phyloP scores from a whole-genome alignment of 2,329 filamentous ascomycete species.

The Pyrenophora teres region DNA sequence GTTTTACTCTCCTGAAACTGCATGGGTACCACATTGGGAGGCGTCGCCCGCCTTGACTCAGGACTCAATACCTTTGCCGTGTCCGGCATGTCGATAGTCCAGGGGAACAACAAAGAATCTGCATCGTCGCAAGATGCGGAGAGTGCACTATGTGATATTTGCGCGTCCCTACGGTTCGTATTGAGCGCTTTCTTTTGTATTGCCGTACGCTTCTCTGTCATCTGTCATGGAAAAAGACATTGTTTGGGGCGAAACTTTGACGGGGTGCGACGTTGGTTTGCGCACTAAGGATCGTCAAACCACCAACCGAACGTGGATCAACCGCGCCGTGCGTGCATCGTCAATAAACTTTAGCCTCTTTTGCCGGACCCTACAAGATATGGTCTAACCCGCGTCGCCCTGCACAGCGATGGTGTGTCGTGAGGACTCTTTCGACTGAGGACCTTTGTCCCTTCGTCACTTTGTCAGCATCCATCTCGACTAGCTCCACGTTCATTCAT shows the following conservation, averaged over 20 bases:
- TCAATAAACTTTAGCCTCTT: conserved; percentile 33
- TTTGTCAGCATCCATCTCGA: conserved; percentile 10
- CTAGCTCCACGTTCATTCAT: conserved; percentile 23
- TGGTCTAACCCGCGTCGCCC: conserved; percentile 25
- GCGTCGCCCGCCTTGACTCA: conserved; percentile 28
- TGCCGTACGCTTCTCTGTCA: conserved; percentile 15
- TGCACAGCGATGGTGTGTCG: conserved; percentile 24
- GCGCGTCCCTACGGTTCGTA: not conserved
- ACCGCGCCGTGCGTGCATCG: conserved; percentile 21
- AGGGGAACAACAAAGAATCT: not conserved
- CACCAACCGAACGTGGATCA: conserved; percentile 28
- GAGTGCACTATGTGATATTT: not conserved
- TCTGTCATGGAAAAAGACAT: conserved; percentile 15
- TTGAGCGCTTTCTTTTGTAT: conserved; percentile 5
- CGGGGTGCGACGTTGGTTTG: conserved; percentile 27
- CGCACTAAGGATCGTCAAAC: conserved; percentile 33
- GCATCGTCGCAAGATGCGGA: not conserved
- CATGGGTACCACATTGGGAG: conserved; percentile 18
- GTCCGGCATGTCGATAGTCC: conserved; percentile 5
- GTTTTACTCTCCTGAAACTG: conserved; percentile 30
- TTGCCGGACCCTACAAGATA: conserved; percentile 28
- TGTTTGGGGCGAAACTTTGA: conserved; percentile 25
- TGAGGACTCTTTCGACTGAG: conserved; percentile 24
- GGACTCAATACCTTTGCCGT: not conserved
- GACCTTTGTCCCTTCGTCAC: conserved; percentile 16